phyloP scores from a whole-genome alignment of 1,139 yeast genomes.

The Pichia inconspicua region DNA sequence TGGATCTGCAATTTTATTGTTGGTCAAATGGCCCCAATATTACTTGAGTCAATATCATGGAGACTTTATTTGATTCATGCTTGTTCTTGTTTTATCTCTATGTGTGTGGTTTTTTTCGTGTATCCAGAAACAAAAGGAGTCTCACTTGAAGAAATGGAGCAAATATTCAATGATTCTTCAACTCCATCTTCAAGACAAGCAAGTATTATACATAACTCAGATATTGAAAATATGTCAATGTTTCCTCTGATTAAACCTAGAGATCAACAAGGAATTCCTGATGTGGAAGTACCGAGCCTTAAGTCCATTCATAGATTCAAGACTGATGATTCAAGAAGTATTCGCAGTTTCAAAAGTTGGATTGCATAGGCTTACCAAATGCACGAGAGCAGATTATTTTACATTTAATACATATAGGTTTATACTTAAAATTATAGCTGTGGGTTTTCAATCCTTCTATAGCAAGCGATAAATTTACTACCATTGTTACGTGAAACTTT shows the following conservation, averaged over 20 bases:
- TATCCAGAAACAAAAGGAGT: constrained; percentile 92
- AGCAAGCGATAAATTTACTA: constrained; percentile 81
- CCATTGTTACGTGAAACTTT: constrained; percentile 91
- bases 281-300: constrained; percentile 37
- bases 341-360: constrained; percentile 32
- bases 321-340: constrained; percentile 28
- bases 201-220: neutral
- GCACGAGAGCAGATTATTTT: too few relatives aligned
- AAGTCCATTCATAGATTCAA: constrained; percentile 31
- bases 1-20: constrained; percentile 94
- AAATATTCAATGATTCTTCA: constrained; percentile 46
- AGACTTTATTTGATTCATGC: constrained; percentile 77
- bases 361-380: neutral
- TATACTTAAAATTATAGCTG: constrained; percentile 11
- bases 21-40: constrained; percentile 83
- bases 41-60: constrained; percentile 74
- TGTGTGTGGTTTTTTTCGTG: constrained; percentile 56
- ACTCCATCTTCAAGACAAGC: constrained; percentile 13
- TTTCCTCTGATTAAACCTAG: neutral
- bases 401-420: neutral
- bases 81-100: constrained; percentile 61
- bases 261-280: constrained; percentile 19
- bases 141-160: constrained; percentile 82
- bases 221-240: neutral
- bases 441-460: constrained; percentile 63